Evolutionary conservation across 2,329 filamentous ascomycete species (phyloP), one percentile per base, ranked within the genome.

Genomic region (Aspergillus pseudotamarii): DNA sequence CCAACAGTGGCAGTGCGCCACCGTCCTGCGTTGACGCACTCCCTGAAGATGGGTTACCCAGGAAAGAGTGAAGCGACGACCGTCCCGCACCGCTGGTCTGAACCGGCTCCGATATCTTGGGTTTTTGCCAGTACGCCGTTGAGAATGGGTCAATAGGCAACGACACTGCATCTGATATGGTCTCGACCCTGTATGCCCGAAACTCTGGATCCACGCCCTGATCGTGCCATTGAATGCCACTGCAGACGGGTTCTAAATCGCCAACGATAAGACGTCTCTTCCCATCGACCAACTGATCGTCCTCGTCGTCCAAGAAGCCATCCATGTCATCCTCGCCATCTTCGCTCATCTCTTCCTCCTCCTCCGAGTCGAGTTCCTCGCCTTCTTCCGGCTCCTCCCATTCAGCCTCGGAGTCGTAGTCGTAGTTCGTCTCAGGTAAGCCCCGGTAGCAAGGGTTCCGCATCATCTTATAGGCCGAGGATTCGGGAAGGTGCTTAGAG

Each of bases 291-390:
- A 85, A 72, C 9, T 76, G 71, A 77, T 95, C 92, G 59, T 96
- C 92, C 6, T 92, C 92, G 70, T 96, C 92, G 69, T 97, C 94
- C 1, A 97, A 82, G 72, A 97, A 97, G 21, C 89, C 94, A 4
- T 93, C 92, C 89, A 97, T 91, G 64, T 96, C 93, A 66, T 92
- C 91, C 19, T 92, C 91, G n/a, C 88, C 90, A 12, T 87, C 87
- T 5, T 86, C 84, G 60, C 83, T 86, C 59, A 83, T 83, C 11
- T 85, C 81, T 6, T 90, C 88, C 61, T 90, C 88, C 34, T 86
- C 87, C 63, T 90, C 88, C 3, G 86, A 87, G 56, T 85, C 80
- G 2, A 90, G 77, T 58, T 91, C 88, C 69, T 91, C 89, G 62
- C 91, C 90, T 85, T 94, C 82, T 85, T 93, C 80, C 38, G 88